Base-by-base conservation (phyloP, 1,284 basidiomycete genomes). In the Ustilago shanxiensis region DNA sequence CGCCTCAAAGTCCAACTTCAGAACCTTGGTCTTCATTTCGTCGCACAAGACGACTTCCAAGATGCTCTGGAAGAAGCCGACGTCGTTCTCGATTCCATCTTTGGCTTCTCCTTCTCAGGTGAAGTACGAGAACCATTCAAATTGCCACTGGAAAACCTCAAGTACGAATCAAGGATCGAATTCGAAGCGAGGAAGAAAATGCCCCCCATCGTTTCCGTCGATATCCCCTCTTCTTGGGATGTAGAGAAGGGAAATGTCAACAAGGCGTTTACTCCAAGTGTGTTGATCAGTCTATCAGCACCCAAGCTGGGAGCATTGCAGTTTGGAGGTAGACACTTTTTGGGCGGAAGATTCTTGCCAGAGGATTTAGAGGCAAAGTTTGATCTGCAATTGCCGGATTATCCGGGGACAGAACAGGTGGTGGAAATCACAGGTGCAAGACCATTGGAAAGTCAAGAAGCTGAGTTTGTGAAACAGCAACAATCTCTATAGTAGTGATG, bases 191-290 rank as follows among this genome's bases (percentile, higher is more conserved):
- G 75, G 18, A 70, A 70, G n/a, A 69, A 59, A 35, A 77, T 77
- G 75, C 74, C 77, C 26, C 85, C 83, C 18, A 79, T 86, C 44
- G 73, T 86, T 14, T 85, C 83, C 1, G 92, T 98, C 8, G 97
- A 99, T 85, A 95, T 99, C 62, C 97, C 97, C 0, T 95, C 93
- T 1, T 96, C 95, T 3, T 99, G 95, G 95, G 91, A 94, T 80
- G 94, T 98, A 28, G 94, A 96, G 77, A 87, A 89, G 39, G 95
- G 95, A 1, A 79, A 78, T 44, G 54, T 82, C 44, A 76, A 72
- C 45, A 87, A 88, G 14, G 90, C 88, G 9, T 89, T 93, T 66
- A 88, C 90, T 26, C 93, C 95, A 0, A 90, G 93, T 56, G 93
- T 95, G 1, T 88, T 99, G 44, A 87, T 99, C 64, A 95, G 93